A percentile compares a stretch with the other conserved stretches of the same genome.
These are phyloP conservation scores for Malania oleifera DNA, from an alignment of 164 flowering plant species.

Conservation along the genomic window DNA sequence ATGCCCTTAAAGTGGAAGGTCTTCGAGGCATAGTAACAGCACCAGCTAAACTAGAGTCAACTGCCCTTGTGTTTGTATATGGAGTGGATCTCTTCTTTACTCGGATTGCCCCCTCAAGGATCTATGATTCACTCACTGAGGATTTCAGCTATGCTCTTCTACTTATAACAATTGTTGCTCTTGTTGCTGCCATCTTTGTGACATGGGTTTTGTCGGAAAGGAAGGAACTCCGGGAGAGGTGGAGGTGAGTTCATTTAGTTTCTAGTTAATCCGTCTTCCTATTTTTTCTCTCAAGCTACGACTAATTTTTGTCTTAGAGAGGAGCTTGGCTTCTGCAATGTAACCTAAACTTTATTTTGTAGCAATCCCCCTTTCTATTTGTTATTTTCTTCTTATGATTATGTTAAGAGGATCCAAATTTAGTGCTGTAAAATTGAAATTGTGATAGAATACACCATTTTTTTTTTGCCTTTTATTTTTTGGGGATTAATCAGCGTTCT, in stretches of 20 bases:
- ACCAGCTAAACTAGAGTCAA: slow-evolving; percentile 86
- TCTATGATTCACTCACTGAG: slow-evolving; percentile 91
- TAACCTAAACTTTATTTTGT: slow-evolving; percentile 9
- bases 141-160: slow-evolving; percentile 94
- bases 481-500: no score
- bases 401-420: no score
- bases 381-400: neutral
- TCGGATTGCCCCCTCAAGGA: slow-evolving; percentile 84
- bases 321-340: slow-evolving; percentile 6
- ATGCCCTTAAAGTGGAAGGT: slow-evolving; percentile 82
- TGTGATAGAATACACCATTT: no score
- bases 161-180: slow-evolving; percentile 76
- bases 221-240: slow-evolving; percentile 82
- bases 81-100: slow-evolving; percentile 89
- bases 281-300: neutral
- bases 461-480: no score
- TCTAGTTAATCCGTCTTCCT: neutral
- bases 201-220: slow-evolving; percentile 91
- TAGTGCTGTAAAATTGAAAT: no score
- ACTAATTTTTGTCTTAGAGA: slow-evolving; percentile 9
- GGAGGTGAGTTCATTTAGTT: slow-evolving; percentile 58
- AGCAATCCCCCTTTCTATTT: neutral
- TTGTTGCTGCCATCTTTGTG: slow-evolving; percentile 73
- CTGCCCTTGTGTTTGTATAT: slow-evolving; percentile 72
- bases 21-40: slow-evolving; percentile 61